A percentile compares a stretch with the other conserved stretches of the same genome.
Conservation (phyloP, 2,329 filamentous ascomycete species). For the Zopfia rhizophila region DNA sequence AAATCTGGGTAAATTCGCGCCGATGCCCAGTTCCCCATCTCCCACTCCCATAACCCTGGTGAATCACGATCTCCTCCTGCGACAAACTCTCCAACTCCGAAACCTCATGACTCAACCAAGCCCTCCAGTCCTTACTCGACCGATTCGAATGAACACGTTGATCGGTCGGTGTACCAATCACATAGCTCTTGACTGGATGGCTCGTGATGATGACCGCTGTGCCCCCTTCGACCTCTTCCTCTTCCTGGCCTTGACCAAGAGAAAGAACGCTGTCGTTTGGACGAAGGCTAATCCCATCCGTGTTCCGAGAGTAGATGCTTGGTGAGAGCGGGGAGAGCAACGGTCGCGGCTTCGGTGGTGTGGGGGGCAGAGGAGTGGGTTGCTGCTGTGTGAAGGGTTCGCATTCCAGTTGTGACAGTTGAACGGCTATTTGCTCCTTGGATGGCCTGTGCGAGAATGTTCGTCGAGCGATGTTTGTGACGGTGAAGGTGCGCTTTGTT, state of each 20-base stretch:
- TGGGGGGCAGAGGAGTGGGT: slow-evolving; percentile 14
- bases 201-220: slow-evolving; percentile 58
- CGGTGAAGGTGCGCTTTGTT: slow-evolving; percentile 30
- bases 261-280: slow-evolving; percentile 48
- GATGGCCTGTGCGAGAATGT: slow-evolving; percentile 2
- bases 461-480: slow-evolving; percentile 16
- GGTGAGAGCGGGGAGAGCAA: slow-evolving; percentile 53
- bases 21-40: slow-evolving; percentile 20
- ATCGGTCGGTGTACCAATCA: slow-evolving; percentile 43
- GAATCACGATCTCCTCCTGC: slow-evolving; percentile 41
- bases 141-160: slow-evolving; percentile 31
- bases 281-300: slow-evolving; percentile 50
- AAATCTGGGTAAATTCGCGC: slow-evolving; percentile 37
- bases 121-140: slow-evolving; percentile 58
- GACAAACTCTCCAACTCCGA: slow-evolving; percentile 45
- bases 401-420: background rate
- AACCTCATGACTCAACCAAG: slow-evolving; percentile 59
- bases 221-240: slow-evolving; percentile 29
- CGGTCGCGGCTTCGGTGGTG: slow-evolving; percentile 19
- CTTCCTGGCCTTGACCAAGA: slow-evolving; percentile 25
- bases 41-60: slow-evolving; percentile 30
- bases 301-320: slow-evolving; percentile 59
- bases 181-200: slow-evolving; percentile 56
- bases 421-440: too few species aligned
- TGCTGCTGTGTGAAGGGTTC: slow-evolving; percentile 2